Conservation (phyloP, 2,329 filamentous ascomycete genomes). For the Cladosporium colombiae region DNA sequence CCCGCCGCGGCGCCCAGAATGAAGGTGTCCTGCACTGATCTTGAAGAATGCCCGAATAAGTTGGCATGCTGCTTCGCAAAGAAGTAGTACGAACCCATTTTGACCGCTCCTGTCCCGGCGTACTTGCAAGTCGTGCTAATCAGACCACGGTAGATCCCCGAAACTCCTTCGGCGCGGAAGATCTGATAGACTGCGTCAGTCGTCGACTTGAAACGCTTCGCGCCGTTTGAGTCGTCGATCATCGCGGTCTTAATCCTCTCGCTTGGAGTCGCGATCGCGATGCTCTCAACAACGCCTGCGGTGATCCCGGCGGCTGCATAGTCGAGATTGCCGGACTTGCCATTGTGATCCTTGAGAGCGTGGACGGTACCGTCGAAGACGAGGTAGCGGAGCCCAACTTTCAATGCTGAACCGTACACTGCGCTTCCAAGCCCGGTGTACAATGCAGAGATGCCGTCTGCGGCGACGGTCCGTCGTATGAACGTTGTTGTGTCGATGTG, state of each 20-base stretch:
- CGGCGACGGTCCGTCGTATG: conserved; percentile 25
- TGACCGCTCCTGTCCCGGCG: conserved; percentile 49
- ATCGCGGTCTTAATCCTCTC: conserved; percentile 34
- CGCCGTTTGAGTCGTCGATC: conserved; percentile 30
- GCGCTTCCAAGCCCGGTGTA: conserved; percentile 37
- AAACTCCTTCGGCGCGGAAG: conserved; percentile 43
- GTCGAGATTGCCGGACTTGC: conserved; percentile 28
- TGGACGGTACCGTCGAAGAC: conserved; percentile 34
- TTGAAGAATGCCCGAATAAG: not conserved
- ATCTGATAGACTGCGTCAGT: conserved; percentile 26
- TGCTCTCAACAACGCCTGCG: conserved; percentile 32
- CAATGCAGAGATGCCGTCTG: conserved; percentile 25
- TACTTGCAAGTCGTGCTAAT: conserved; percentile 52
- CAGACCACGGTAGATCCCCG: conserved; percentile 49
- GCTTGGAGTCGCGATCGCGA: conserved; percentile 35
- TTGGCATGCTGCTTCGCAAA: conserved; percentile 15
- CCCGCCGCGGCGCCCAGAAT: conserved; percentile 35
- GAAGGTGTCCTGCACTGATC: conserved; percentile 28
- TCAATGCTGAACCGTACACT: conserved; percentile 35
- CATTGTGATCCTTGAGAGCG: conserved; percentile 29
- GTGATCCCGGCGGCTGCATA: conserved; percentile 32
- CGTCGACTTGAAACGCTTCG: conserved; percentile 20
- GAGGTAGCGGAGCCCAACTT: conserved; percentile 36
- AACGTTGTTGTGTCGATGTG: conserved; percentile 27
- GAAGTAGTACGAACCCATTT: conserved; percentile 49